Conservation (phyloP, 2,329 filamentous ascomycete species). For the Apiospora sp. region DNA sequence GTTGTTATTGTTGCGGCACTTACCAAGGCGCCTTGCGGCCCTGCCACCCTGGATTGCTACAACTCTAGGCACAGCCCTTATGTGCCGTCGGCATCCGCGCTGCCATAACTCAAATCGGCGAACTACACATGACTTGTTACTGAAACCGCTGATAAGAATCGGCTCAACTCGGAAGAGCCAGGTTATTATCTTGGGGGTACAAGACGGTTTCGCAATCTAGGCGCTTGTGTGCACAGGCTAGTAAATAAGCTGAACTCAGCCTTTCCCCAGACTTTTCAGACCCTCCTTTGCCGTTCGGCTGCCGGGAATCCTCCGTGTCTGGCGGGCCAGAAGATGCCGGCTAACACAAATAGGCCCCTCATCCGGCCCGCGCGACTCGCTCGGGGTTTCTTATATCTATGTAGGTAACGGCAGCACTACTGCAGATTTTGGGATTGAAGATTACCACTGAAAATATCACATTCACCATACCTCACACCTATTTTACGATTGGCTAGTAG, state of each 20-base stretch:
- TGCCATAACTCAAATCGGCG: neutral
- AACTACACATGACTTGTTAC: neutral
- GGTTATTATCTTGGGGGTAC: neutral
- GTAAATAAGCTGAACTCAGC: neutral
- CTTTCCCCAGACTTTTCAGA: neutral
- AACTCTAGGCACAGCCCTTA: no score
- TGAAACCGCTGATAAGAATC: neutral
- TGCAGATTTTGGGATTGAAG: neutral
- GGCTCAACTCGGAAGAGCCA: neutral
- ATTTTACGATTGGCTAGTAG: neutral
- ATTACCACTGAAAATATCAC: neutral
- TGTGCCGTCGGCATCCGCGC: no score
- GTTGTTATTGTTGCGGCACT: no score
- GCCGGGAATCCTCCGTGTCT: neutral
- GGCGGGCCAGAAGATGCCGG: neutral
- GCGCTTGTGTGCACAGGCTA: neutral
- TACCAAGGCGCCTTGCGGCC: no score
- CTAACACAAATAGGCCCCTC: constrained; percentile 2
- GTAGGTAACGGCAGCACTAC: neutral
- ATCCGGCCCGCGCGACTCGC: neutral
- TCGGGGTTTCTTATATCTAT: neutral
- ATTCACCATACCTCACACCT: neutral
- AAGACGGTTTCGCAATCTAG: neutral
- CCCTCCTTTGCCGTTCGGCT: neutral
- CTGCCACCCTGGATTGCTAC: no score